Conservation (phyloP, 305 asterid genomes). For the Fraxinus paxiana region DNA sequence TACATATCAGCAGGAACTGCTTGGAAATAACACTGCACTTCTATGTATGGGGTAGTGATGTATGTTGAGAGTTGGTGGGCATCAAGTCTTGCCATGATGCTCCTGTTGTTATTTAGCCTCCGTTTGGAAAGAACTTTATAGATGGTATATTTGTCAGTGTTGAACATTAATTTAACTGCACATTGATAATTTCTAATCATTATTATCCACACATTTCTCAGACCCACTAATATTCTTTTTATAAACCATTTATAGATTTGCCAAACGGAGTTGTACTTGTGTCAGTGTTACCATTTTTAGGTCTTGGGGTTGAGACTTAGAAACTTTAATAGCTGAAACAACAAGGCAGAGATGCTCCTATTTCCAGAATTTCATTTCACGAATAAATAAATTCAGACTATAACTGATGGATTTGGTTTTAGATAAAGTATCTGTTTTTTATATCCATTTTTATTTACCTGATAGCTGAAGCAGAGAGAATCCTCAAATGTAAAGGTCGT, state of each 20-base stretch:
- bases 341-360: background rate
- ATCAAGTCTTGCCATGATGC: background rate
- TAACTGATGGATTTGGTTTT: background rate
- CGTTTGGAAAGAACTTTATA: background rate
- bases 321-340: background rate
- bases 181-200: background rate
- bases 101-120: background rate
- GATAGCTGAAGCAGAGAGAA: slow-evolving; percentile 75
- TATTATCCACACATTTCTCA: background rate
- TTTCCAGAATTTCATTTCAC: background rate
- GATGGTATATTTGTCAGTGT: background rate
- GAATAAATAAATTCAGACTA: background rate
- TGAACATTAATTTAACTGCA: background rate
- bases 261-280: background rate
- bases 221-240: background rate
- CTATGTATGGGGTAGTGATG: background rate
- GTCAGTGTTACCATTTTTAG: background rate
- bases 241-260: background rate
- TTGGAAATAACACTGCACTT: background rate
- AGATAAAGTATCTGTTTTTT: background rate
- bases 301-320: background rate
- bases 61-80: background rate
- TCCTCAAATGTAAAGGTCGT: slow-evolving; percentile 71
- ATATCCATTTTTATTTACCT: slow-evolving; percentile 3
- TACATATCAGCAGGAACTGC: background rate